Evolutionary conservation across 1,284 basidiomycete genomes (phyloP), one percentile per base, ranked within the genome.

Genomic region (Bjerkandera adusta): DNA sequence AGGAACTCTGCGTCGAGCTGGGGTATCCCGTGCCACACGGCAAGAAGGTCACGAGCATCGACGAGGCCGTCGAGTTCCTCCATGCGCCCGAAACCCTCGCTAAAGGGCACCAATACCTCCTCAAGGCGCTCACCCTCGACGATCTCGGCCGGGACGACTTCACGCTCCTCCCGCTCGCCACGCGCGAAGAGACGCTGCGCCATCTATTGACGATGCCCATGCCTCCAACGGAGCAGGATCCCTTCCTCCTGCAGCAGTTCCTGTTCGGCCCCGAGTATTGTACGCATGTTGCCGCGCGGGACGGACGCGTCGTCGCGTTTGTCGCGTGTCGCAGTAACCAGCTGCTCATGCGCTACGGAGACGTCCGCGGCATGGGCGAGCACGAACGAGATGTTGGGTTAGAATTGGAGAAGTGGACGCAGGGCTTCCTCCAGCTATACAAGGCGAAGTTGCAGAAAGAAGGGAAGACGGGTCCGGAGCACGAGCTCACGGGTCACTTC

Each of bases 321-420:
- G 54, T 56, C n/a, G 54, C 52, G 4, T 56, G 52, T 21, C 21
- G 52, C 16, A 56, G 54, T 39, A 53, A 48, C 27, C 47, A 48
- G 36, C 38, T 56, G 3, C 47, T 56, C n/a, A 51, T 56, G 54
- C 52, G 54, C 21, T 56, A 56, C 34, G 46, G 43, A 5, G 52
- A 56, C 45, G 45, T 50, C 20, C 40, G 35, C 4, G 48, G 45
- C 26, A 42, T 56, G 7, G 41, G 32, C 11, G 36, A 8, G 13
- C 32, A 47, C 8, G 49, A 56, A 36, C 32, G 30, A 4, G 41
- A 39, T 7, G 44, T 51, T 8, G 49, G 47, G 16, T 5, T 32
- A 6, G 33, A 43, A 36, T 37, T 51, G 10, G 37, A 48, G 32
- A 29, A 32, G n/a, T 50, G 49, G 49, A 33, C 40, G 4, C 49